Evolutionary conservation across 805 yeast species (phyloP), one percentile per base, ranked within the genome.

Genomic region (Saturnispora quitensis): DNA sequence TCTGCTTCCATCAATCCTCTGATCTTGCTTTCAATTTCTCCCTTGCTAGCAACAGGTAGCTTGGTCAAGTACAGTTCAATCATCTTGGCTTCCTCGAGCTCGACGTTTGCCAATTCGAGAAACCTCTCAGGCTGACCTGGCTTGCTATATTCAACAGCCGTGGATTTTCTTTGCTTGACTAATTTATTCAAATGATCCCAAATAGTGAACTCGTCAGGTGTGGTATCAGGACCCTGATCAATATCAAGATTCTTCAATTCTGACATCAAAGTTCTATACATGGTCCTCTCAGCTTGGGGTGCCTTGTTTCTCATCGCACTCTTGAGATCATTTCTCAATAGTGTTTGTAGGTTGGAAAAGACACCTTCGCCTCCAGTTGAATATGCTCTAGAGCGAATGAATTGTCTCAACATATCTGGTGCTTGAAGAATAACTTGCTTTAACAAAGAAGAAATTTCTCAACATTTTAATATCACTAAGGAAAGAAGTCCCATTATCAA

Each of bases 61-160:
- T 54, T 36, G 9, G 55, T 47, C 35, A 68, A 49, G 53, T 72
- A 74, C 40, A 65, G 63, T 18, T 59, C 55, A 50, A 74, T 63
- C 48, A 70, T 61, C 4, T 60, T 60, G 4, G 66, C 59, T 57
- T 74, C 77, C 51, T 68, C 59, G 20, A 68, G 54, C 60, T 74
- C 78, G 45, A 64, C 67, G 25, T 60, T 57, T 5, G 70, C 73
- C 36, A 68, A 57, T 44, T 68, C 68, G 27, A 65, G 64, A 48
- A 72, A 72, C 54, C 73, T 62, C 53, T 73, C 77, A n/a, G 69
- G 68, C 24, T 74, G 60, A 17, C 71, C 68, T 38, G 68, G 71
- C 44, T 67, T 63, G 47, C 63, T 50, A 55, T 70, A 74, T 50
- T 68, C 69, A 6, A 55, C 60, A 17, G 73, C 72, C 4, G 75